phyloP scores from a whole-genome alignment of 2,329 filamentous ascomycete genomes.

The Cercospora beticola region DNA sequence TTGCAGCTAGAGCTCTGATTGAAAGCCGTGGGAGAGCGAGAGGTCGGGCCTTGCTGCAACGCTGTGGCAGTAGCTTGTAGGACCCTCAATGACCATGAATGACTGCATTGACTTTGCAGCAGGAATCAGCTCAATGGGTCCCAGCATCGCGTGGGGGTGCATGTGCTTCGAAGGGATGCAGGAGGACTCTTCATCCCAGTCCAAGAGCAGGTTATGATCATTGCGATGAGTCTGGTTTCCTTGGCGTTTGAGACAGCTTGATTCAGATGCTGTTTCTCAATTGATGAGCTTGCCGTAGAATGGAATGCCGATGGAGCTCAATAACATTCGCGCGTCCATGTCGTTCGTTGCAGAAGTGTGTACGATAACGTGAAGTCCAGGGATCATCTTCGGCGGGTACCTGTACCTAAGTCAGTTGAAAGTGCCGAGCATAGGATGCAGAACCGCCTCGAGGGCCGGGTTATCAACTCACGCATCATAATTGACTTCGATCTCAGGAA shows the following conservation, averaged over 20 bases:
- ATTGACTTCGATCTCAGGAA: conserved; percentile 93
- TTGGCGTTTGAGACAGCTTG: not conserved
- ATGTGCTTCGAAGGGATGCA: not conserved
- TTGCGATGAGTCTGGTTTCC: not conserved
- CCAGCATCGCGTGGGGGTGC: not conserved
- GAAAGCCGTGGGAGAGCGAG: not conserved
- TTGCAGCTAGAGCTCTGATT: not conserved
- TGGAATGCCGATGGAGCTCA: conserved; percentile 71
- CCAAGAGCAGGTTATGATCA: not conserved
- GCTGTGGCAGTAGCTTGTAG: not conserved
- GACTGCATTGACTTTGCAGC: not conserved
- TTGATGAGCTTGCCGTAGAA: conserved; percentile 74
- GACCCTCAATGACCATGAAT: not conserved
- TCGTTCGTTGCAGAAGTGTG: conserved; percentile 84
- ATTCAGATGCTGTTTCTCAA: conserved; percentile 33
- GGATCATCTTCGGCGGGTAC: conserved; percentile 72
- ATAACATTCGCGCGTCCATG: conserved; percentile 75
- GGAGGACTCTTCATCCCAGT: not conserved
- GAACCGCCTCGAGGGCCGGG: not conserved
- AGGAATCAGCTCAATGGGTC: not conserved
- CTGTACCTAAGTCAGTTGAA: conserved; percentile 44
- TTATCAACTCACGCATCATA: conserved; percentile 72
- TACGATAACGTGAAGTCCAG: conserved; percentile 78
- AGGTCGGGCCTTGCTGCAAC: not conserved
- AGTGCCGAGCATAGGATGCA: not conserved